phyloP scores from a whole-genome alignment of 83 land plant genomes.

The Picea mariana region DNA sequence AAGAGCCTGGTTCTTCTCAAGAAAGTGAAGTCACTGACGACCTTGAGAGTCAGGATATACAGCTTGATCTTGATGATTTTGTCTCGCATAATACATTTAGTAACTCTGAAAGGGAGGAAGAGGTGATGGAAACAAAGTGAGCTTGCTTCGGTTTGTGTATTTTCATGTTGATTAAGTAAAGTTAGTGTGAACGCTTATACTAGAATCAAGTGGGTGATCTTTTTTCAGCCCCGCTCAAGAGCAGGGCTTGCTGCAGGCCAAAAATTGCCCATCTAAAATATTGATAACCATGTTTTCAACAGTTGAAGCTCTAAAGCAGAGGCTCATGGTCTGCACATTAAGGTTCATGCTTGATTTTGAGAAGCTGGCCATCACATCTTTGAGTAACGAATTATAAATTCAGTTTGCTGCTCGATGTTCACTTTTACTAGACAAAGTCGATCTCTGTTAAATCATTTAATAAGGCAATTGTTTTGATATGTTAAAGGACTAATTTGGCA shows the following conservation, averaged over 20 bases:
- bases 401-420: neutral
- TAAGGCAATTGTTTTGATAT: conserved; percentile 4
- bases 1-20: conserved; percentile 7
- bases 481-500: neutral
- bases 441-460: neutral
- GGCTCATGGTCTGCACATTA: neutral
- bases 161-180: neutral
- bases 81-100: neutral
- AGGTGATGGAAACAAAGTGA: conserved; percentile 12
- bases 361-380: too few species aligned
- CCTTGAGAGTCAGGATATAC: neutral
- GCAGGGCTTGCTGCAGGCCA: conserved; percentile 6
- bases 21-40: neutral
- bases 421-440: neutral
- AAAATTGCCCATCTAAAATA: neutral
- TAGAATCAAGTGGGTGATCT: conserved; percentile 1
- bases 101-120: conserved; percentile 13
- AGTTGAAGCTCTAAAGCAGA: neutral
- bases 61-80: conserved; percentile 14
- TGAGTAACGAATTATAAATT: neutral
- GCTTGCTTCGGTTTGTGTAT: neutral
- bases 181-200: neutral
- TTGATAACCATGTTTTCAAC: conserved; percentile 2
- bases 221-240: conserved; percentile 12
- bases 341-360: too few species aligned